Percentiles rank a stretch among this genome's conserved stretches.
Conservation (phyloP, 2,329 filamentous ascomycete genomes). For the Pyrenophora teres region DNA sequence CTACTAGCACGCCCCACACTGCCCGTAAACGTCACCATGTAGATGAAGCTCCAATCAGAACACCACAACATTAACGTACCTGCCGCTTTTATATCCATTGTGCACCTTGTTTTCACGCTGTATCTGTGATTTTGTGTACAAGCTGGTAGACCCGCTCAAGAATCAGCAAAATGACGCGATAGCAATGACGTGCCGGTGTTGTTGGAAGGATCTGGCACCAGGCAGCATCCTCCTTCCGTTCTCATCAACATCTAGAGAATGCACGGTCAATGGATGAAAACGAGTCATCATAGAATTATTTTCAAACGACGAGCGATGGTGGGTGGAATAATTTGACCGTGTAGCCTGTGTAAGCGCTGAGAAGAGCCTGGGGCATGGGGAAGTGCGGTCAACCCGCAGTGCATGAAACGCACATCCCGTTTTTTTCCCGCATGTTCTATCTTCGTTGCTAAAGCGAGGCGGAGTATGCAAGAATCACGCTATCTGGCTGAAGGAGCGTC, state of each 20-base stretch:
- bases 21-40: background rate
- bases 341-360: background rate
- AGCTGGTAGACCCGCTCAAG: no score
- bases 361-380: background rate
- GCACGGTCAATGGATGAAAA: background rate
- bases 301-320: background rate
- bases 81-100: no score
- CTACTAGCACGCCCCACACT: slow-evolving; percentile 9
- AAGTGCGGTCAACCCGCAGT: background rate
- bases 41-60: background rate
- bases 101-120: no score
- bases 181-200: no score
- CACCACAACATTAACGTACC: background rate
- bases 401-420: background rate
- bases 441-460: background rate
- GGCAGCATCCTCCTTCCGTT: no score
- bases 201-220: no score
- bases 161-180: no score
- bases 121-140: no score
- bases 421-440: background rate
- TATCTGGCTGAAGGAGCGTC: background rate
- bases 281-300: background rate
- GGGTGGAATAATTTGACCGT: background rate
- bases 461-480: no score
- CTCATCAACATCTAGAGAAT: no score